Evolutionary conservation across 176 grass and related monocot genomes (phyloP).

Genomic region (Calamus simplicifolius): DNA sequence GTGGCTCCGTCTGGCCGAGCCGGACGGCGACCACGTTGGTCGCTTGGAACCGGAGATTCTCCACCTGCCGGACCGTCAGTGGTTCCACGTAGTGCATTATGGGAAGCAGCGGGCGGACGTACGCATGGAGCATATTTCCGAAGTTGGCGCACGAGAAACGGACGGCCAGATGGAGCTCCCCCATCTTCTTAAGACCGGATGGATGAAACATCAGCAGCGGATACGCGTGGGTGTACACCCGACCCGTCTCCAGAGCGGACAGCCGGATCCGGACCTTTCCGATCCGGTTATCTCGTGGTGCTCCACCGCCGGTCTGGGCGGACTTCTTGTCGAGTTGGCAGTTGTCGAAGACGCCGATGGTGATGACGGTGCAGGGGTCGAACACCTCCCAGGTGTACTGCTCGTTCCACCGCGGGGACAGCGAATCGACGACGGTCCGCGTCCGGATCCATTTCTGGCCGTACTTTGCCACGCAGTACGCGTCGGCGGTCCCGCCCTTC

Average conservation of each 20-base stretch:
- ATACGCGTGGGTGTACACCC: conserved; percentile 78
- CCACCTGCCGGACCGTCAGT: conserved; percentile 61
- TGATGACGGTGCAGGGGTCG: conserved; percentile 87
- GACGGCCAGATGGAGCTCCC: conserved; percentile 77
- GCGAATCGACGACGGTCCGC: conserved; percentile 49
- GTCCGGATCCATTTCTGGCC: conserved; percentile 92
- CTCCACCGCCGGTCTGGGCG: conserved; percentile 1
- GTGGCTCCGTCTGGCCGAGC: conserved; percentile 63
- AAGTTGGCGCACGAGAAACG: conserved; percentile 67
- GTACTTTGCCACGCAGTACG: conserved; percentile 90
- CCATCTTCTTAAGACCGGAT: conserved; percentile 73
- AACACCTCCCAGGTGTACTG: conserved; percentile 98
- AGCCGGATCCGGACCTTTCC: conserved; percentile 86
- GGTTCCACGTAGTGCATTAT: conserved; percentile 90
- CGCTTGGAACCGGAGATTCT: conserved; percentile 62
- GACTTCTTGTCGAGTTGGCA: conserved; percentile 47
- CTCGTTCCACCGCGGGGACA: conserved; percentile 78
- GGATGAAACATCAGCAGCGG: conserved; percentile 79
- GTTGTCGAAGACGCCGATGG: conserved; percentile 76
- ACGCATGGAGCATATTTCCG: conserved; percentile 79
- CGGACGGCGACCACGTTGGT: conserved; percentile 62
- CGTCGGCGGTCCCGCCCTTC: conserved; percentile 30
- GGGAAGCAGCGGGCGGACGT: conserved; percentile 48
- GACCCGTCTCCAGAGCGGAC: conserved; percentile 71
- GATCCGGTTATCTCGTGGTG: conserved; percentile 41